Evolutionary conservation across 225 moss, liverwort and hornwort genomes (phyloP), one percentile per base, ranked within the genome.

Genomic region (Neckera pumila): DNA sequence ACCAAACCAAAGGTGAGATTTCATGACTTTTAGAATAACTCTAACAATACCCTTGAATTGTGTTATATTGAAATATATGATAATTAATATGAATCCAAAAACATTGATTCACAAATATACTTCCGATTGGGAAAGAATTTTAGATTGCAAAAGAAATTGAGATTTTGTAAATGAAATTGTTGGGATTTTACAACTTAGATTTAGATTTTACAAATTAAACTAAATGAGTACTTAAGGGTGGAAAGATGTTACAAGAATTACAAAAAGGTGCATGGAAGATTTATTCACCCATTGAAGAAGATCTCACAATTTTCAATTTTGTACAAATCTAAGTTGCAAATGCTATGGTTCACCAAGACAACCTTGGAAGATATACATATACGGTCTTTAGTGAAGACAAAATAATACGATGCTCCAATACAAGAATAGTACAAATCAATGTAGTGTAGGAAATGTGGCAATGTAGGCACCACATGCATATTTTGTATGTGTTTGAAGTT

Each of bases 221-320:
- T 2, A 66, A 66, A n/a, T 10, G n/a, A n/a, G n/a, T 20, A 21
- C 21, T 3, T 2, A 67, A 2, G 21, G 12, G n/a, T 1, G 5
- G 20, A 6, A 66, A 3, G 13, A 49, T 5, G 0, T 1, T 4
- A 0, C 12, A 3, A 4, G 21, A 11, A n/a, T 6, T 11, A 0
- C 20, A 3, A 12, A 36, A 66, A 11, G 36, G 11, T 2, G 1
- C 20, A 1, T 36, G 0, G 11, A 36, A 1, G 20, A 65, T 65
- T 65, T 65, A 5, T 36, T 65, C 19, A 65, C 10, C 65, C 1
- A 65, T 19, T 11, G 3, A 65, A 34, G 10, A 65, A 5, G 10
- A 18, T 65, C 10, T 19, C 5, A 18, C 10, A 65, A 66, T n/a
- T 21, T 66, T 66, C 21, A 66, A 66, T n/a, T 0, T 1, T 2